Evolutionary conservation across 192 early-diverging fungal genomes (phyloP), one percentile per base, ranked within the genome.

Genomic region (Coemansia nantahalensis): DNA sequence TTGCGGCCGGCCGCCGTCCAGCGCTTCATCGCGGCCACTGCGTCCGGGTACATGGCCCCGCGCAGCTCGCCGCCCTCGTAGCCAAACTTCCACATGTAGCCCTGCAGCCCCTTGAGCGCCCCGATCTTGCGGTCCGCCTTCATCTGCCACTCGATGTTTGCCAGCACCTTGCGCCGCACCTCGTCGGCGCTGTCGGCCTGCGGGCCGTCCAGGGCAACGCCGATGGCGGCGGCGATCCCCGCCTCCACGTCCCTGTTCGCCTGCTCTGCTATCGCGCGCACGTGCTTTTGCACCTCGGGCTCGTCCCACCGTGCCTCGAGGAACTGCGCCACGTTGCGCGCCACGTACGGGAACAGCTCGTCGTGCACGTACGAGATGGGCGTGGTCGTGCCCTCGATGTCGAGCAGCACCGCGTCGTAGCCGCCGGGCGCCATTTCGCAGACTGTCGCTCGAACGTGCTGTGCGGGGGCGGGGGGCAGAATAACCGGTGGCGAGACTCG

Each of bases 311-410:
- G 58, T 2, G 60, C 45, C 18, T 78, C 62, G n/a, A 99, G 57
- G 48, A 95, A 99, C 26, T 68, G 51, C 8, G 62, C 21, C 5
- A 90, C 54, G 35, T 85, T 78, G 26, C 70, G 57, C 22, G 63
- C 63, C 31, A 93, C 86, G 64, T 93, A 94, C 14, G 96, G 93
- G 51, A 99, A 99, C 55, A 99, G 68, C 12, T 81, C 80, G 40
- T 95, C 91, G 68, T 93, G 91, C 17, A 99, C 94, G 81, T 97
- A 99, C 19, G 91, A 83, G 26, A 99, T 95, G 15, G 94, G 92
- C 2, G 93, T 95, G 7, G 92, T 97, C 2, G 96, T 99, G 15
- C 96, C 94, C 67, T 97, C 93, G 56, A 95, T 89, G 59, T 95
- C 93, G n/a, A 91, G 71, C 41, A 95, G 43, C 22, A 78, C 72